These are phyloP conservation scores for Seiridium cupressi DNA, from an alignment of 2,329 filamentous ascomycete species.

Conservation along the genomic window DNA sequence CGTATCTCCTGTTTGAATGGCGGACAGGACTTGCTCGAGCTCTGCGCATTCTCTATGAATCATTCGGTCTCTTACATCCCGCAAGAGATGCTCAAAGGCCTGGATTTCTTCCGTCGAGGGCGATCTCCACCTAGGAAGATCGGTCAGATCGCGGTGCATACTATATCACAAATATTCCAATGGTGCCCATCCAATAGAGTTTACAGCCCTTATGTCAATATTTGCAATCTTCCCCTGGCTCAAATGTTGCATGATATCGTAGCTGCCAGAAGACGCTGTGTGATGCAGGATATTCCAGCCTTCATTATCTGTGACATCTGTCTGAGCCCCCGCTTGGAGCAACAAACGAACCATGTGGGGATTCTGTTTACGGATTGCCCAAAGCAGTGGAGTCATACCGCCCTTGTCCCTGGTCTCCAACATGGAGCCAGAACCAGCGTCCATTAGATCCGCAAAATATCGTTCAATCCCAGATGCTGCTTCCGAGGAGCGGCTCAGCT, in stretches of 20 bases:
- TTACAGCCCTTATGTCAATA: background rate
- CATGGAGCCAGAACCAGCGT: background rate
- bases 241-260: background rate
- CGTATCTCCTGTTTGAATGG: background rate
- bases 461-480: background rate
- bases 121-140: background rate
- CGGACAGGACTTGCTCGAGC: slow-evolving; percentile 10
- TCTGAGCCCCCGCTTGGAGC: background rate
- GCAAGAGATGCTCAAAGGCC: slow-evolving; percentile 13
- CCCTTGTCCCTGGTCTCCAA: background rate
- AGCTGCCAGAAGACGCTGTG: background rate
- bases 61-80: slow-evolving; percentile 12
- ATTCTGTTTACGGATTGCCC: background rate
- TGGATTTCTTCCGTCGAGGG: background rate
- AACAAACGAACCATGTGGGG: background rate
- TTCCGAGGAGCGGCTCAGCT: background rate
- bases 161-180: background rate
- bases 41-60: slow-evolving; percentile 10
- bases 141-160: background rate
- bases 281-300: background rate
- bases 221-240: background rate
- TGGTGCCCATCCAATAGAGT: background rate
- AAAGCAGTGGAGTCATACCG: background rate
- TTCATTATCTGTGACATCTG: background rate
- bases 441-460: background rate